Percentiles rank a stretch among this genome's conserved stretches.
Conservation (phyloP, 768 basidiomycete genomes). For the Pisolithus tinctorius region DNA sequence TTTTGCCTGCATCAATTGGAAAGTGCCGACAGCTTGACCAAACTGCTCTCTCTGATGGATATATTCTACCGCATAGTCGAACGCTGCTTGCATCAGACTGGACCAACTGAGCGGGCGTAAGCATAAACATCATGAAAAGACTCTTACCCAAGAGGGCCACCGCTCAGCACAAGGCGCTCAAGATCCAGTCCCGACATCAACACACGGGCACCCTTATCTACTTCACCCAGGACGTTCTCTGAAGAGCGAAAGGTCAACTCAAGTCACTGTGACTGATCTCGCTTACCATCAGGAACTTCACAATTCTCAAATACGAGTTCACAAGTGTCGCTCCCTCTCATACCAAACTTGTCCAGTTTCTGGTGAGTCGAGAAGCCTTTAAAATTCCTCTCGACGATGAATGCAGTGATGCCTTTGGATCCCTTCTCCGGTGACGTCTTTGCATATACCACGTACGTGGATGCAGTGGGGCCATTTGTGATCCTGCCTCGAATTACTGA, state of each 20-base stretch:
- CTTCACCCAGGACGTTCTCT: slow-evolving; percentile 81
- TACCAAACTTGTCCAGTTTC: slow-evolving; percentile 93
- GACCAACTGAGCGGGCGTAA: slow-evolving; percentile 2
- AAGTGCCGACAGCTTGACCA: slow-evolving; percentile 77
- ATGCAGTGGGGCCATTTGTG: slow-evolving; percentile 89
- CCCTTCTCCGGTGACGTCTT: slow-evolving; percentile 73
- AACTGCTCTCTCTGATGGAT: slow-evolving; percentile 94
- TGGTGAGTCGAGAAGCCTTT: slow-evolving; percentile 83
- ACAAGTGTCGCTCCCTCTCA: slow-evolving; percentile 94
- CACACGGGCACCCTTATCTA: slow-evolving; percentile 77
- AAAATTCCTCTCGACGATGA: slow-evolving; percentile 80
- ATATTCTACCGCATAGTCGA: slow-evolving; percentile 82
- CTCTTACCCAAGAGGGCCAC: slow-evolving; percentile 80
- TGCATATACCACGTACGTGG: slow-evolving; percentile 89
- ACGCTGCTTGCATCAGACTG: slow-evolving; percentile 90
- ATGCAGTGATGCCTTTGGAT: slow-evolving; percentile 88
- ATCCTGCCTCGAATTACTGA: slow-evolving; percentile 51
- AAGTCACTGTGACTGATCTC: neutral
- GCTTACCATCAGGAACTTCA: slow-evolving; percentile 76
- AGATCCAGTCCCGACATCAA: slow-evolving; percentile 94
- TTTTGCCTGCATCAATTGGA: slow-evolving; percentile 94
- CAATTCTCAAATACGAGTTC: slow-evolving; percentile 91
- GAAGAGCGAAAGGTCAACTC: neutral
- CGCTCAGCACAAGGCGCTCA: slow-evolving; percentile 85
- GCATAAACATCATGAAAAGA: neutral